Evolutionary conservation across 768 basidiomycete genomes (phyloP).

Genomic region (Hemileccinum impolitum): DNA sequence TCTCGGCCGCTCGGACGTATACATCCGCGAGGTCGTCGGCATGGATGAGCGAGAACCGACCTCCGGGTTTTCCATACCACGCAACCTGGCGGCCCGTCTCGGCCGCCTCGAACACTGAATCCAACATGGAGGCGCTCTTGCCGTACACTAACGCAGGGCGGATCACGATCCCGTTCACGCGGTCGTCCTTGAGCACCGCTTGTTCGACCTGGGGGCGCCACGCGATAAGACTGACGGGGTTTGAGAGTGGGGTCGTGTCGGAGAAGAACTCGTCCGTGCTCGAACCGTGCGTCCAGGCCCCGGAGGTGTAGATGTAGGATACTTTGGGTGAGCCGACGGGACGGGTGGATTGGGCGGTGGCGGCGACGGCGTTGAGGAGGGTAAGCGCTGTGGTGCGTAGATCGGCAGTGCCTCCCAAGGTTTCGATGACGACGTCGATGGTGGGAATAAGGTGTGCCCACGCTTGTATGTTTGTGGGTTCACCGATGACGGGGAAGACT

Average conservation of each 20-base stretch:
- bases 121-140: slow-evolving; percentile 21
- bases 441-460: slow-evolving; percentile 19
- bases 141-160: slow-evolving; percentile 33
- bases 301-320: slow-evolving; percentile 32
- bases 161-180: slow-evolving; percentile 34
- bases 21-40: slow-evolving; percentile 35
- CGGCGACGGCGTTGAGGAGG: slow-evolving; percentile 15
- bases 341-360: slow-evolving; percentile 15
- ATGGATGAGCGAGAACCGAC: slow-evolving; percentile 30
- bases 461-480: slow-evolving; percentile 8
- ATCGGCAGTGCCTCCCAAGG: slow-evolving; percentile 14
- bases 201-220: slow-evolving; percentile 23
- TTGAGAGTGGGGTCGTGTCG: slow-evolving; percentile 19
- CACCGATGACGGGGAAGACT: slow-evolving; percentile 27
- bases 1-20: slow-evolving; percentile 32
- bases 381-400: slow-evolving; percentile 13
- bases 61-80: slow-evolving; percentile 26
- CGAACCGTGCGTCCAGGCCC: slow-evolving; percentile 29
- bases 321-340: slow-evolving; percentile 25
- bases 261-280: slow-evolving; percentile 12
- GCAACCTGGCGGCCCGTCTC: slow-evolving; percentile 15
- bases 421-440: slow-evolving; percentile 21
- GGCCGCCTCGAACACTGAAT: slow-evolving; percentile 23
- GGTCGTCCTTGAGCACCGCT: slow-evolving; percentile 6
- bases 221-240: slow-evolving; percentile 10